Base-by-base conservation (phyloP, 306 rosid species). In the Cucurbita pepo region DNA sequence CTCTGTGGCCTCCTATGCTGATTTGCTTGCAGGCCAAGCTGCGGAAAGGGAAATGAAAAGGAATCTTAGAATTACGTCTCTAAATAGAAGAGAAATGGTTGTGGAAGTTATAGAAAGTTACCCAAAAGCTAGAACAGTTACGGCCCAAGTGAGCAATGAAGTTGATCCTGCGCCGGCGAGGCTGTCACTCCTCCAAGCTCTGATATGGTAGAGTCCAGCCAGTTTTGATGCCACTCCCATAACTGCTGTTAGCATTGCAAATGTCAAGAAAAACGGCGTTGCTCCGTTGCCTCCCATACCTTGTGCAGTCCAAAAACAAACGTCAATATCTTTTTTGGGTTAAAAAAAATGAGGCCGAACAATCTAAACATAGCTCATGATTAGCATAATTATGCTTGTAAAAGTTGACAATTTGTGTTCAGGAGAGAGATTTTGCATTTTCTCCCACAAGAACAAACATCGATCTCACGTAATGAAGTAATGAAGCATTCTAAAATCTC, bases 231-330 rank as follows among this genome's bases (percentile, higher is more conserved):
- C 92, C 19, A 84, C 61, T 37, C 97, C 99, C 3, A 91, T 34
- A 40, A 91, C 95, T 0, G 84, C 81, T 36, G 95, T 91, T 70
- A 89, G 58, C 30, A 91, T 54, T 0, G 95, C 37, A 52, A 94
- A 89, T 0, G 48, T 77, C 43, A 91, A 82, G 85, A 94, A 89
- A 72, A 86, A 91, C 79, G 75, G 77, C 22, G 98, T 94, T 0
- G 97, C 96, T 19, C 92, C 88, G 25, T 94, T 94, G 38, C 99
- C 97, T 73, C 99, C 96, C 77, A 89, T 88, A 77, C 95, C 97
- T 93, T 76, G 8, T 58, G 1, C 0, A 10, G 0, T 14, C 52
- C 15, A 56, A 52, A 52, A 43, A 58, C 30, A 55, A 55, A 10
- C 10, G 8, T 53, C 57, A n/a, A 48, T 5, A 5, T 13, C 43